Conservation (phyloP, 164 flowering plant genomes). For the Stephania cephalantha region DNA sequence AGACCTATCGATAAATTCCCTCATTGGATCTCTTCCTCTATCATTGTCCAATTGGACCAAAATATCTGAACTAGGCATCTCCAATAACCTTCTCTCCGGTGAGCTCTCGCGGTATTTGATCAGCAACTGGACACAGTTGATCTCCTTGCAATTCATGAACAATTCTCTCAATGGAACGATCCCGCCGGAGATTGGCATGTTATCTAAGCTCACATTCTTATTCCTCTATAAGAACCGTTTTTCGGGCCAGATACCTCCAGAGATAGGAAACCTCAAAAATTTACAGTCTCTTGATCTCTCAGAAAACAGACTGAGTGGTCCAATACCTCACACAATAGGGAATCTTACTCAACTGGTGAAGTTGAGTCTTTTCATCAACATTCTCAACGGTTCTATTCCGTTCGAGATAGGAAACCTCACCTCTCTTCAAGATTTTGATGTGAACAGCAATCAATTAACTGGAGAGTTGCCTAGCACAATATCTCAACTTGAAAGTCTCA, state of each 20-base stretch:
- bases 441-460: conserved; percentile 23
- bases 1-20: conserved; percentile 24
- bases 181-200: conserved; percentile 22
- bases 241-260: conserved; percentile 23
- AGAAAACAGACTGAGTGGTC: conserved; percentile 46
- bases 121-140: conserved; percentile 22
- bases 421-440: conserved; percentile 16
- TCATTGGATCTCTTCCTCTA: conserved; percentile 23
- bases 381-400: conserved; percentile 37
- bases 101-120: conserved; percentile 17
- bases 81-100: conserved; percentile 21
- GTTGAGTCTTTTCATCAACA: conserved; percentile 27
- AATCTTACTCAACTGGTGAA: conserved; percentile 24
- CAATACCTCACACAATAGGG: conserved; percentile 40
- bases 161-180: conserved; percentile 22
- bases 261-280: conserved; percentile 24
- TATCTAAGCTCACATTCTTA: conserved; percentile 18
- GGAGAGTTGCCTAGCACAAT: conserved; percentile 37
- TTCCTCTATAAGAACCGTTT: conserved; percentile 15
- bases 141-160: conserved; percentile 21
- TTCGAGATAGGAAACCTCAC: conserved; percentile 29
- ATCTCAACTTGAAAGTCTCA: conserved; percentile 26
- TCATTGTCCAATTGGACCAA: conserved; percentile 20
- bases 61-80: conserved; percentile 17
- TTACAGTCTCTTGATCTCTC: conserved; percentile 41